Evolutionary conservation across 345 rosid genomes (phyloP).

Genomic region (Balakata baccata): DNA sequence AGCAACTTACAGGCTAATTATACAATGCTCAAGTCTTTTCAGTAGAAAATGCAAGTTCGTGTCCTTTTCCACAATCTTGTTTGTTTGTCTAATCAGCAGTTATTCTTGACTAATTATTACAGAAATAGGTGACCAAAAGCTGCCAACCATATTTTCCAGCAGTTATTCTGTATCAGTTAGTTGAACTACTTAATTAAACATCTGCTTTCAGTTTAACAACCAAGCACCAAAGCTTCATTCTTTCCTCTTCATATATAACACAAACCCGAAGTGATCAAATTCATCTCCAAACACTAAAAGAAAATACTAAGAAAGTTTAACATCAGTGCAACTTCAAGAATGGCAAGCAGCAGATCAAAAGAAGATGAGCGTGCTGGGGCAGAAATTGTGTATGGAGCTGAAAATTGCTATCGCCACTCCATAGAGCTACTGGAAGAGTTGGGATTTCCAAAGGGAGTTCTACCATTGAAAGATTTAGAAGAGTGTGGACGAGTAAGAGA

Average conservation of each 20-base stretch:
- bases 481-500: conserved; percentile 80
- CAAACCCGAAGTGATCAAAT: not conserved
- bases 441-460: conserved; percentile 88
- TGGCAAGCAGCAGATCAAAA: conserved; percentile 31
- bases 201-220: conserved; percentile 19
- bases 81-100: not conserved
- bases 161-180: not conserved
- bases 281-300: not conserved
- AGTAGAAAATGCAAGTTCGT: too few species aligned
- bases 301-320: not conserved
- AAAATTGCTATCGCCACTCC: conserved; percentile 61
- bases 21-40: too few species aligned
- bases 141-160: not conserved
- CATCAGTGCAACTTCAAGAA: not conserved
- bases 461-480: conserved; percentile 72
- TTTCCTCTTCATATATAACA: not conserved
- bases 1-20: conserved; percentile 1
- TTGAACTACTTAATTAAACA: conserved; percentile 3
- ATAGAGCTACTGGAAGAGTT: conserved; percentile 69
- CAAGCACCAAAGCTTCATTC: not conserved
- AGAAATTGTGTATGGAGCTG: conserved; percentile 65
- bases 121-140: not conserved
- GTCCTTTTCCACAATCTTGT: not conserved
- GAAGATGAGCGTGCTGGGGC: conserved; percentile 61
- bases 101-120: not conserved